Base-by-base conservation (phyloP, 176 grass and related monocot species). In the Oryza meyeriana region DNA sequence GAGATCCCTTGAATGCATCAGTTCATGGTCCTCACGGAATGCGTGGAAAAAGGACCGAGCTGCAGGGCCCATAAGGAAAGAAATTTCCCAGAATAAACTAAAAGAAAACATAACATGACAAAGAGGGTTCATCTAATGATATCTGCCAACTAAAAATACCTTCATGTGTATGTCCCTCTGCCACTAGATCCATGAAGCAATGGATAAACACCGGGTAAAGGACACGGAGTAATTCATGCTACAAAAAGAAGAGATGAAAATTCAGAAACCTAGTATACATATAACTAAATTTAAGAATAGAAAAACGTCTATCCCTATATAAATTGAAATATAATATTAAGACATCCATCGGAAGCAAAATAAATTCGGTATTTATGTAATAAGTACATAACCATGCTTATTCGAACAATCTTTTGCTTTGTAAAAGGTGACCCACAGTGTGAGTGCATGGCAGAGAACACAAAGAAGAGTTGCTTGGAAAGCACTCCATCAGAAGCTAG, bases 161-260 rank as follows among this genome's bases (percentile, higher is more conserved):
- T 88, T 98, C 84, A 17, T 91, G 90, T 87, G 90, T 91, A 85
- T 98, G 93, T 74, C 92, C 90, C 86, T 90, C 90, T 69, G 87
- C 87, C 63, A 98, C 87, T 69, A 93, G 64, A 98, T 98, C 96
- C 96, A 98, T 98, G 93, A 95, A 98, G 84, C 89, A 93, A 76
- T 98, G 96, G 66, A 98, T 93, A 85, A 88, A 98, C 69, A 91
- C 90, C 24, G 90, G 93, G 85, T 98, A 95, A 27, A 98, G 90
- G 59, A 95, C 64, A 13, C 90, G 89, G 67, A 95, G 96, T 71
- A 98, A 82, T 77, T 98, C 93, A 35, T 98, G 89, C 96, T 95
- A 90, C 66, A 93, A 16, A 80, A 72, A 1, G 36, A 65, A 74
- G 75, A 74, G 27, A 78, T 64, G 59, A 61, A 12, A 70, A 86